Base-by-base conservation (phyloP, 1,284 basidiomycete species). In the Vanrija sp. region DNA sequence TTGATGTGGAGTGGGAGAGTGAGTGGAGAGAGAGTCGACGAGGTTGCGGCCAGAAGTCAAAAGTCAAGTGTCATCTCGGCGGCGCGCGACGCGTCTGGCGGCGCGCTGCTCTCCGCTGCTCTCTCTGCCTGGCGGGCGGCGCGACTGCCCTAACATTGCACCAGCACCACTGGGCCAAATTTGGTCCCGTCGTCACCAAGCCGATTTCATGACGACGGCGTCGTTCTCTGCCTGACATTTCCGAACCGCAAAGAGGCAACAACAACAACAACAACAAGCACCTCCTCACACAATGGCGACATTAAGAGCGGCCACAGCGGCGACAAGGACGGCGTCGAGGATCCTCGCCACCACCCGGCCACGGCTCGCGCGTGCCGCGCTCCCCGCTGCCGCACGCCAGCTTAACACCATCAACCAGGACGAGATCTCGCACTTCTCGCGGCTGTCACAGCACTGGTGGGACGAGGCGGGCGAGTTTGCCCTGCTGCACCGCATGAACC, bases 401-500 rank as follows among this genome's bases (percentile, higher is more conserved):
- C 47, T 76, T 60, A 71, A 73, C 45, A 82, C 82, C 4, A 82
- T 92, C 66, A 94, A 94, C 70, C 69, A 81, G 1, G 82, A 82
- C 51, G 94, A 98, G 75, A 89, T 98, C 51, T 86, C 88, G 0
- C 91, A 94, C 74, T 98, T 99, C 75, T 93, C 93, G 5, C 83
- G 83, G 38, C 84, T 98, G 1, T 92, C 92, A 0, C 86, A 89
- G 23, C 82, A 89, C 69, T 99, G 96, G 96, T 99, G 96, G 96
- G 86, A 97, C 74, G 91, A 96, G 70, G 81, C 81, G 28, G 94
- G 95, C 64, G 94, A 98, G 74, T 96, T 97, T 69, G 83, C 81
- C 3, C 80, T 95, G 39, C 78, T 99, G 34, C 96, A 98, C 74
- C 85, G 85, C 67, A 98, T 99, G 95, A 99, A 99, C 76, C 91